Evolutionary conservation across 805 yeast species (phyloP).

Genomic region (Pichia pseudocactophila): DNA sequence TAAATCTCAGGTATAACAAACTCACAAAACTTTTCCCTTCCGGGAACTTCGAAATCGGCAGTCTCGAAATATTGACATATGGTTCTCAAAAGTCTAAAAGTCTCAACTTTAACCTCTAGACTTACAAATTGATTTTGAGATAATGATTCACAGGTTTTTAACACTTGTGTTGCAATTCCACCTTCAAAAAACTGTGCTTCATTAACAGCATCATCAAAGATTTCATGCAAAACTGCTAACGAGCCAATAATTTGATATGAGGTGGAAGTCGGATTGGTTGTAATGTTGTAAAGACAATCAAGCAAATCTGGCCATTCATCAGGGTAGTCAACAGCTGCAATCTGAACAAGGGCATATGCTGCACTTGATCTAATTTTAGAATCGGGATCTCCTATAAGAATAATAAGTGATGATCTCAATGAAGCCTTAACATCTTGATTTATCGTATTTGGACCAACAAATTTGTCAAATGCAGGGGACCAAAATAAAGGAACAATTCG

Average conservation of each 20-base stretch:
- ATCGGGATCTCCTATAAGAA: constrained; percentile 37
- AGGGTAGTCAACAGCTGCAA: constrained; percentile 85
- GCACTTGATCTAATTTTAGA: constrained; percentile 58
- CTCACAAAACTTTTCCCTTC: constrained; percentile 31
- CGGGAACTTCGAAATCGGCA: constrained; percentile 34
- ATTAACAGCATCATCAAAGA: constrained; percentile 77
- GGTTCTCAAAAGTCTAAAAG: constrained; percentile 43
- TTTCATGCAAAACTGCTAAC: constrained; percentile 55
- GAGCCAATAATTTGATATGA: constrained; percentile 41
- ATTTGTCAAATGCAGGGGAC: constrained; percentile 78
- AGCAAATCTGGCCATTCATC: constrained; percentile 89
- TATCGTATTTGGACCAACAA: constrained; percentile 47
- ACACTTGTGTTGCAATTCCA: constrained; percentile 51
- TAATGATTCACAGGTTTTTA: constrained; percentile 40
- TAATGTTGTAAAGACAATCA: constrained; percentile 33
- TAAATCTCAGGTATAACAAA: constrained; percentile 20
- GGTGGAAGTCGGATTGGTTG: constrained; percentile 28
- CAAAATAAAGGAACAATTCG: constrained; percentile 64
- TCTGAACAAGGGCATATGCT: constrained; percentile 70
- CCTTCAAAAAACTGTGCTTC: constrained; percentile 81
- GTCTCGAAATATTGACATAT: constrained; percentile 45
- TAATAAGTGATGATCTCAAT: constrained; percentile 44
- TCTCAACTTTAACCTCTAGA: constrained; percentile 36
- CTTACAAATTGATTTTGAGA: constrained; percentile 20
- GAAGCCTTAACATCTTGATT: constrained; percentile 39